Percentiles rank a stretch among this genome's conserved stretches.
phyloP scores from a whole-genome alignment of 2,329 filamentous ascomycete species.

The Didymosphaeria variabile region DNA sequence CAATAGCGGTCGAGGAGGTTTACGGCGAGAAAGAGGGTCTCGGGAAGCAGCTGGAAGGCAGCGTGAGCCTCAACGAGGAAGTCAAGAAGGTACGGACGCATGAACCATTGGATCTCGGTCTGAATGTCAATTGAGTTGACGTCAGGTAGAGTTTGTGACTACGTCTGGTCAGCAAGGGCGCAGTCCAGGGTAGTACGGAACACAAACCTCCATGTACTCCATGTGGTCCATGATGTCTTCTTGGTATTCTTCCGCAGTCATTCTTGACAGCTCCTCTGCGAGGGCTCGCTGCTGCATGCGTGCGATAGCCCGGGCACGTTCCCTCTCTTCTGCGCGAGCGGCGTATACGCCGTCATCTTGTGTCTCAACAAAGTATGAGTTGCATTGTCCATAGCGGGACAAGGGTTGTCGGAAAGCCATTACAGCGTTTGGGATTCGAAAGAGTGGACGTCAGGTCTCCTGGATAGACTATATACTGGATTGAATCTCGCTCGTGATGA shows the following conservation, averaged over 20 bases:
- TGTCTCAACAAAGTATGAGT: conserved; percentile 73
- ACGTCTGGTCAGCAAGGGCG: conserved; percentile 34
- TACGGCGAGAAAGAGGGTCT: conserved; percentile 94
- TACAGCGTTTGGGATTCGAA: conserved; percentile 50
- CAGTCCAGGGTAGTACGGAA: conserved; percentile 16
- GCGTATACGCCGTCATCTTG: conserved; percentile 63
- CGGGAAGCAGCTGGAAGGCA: conserved; percentile 90
- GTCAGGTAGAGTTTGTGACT: conserved; percentile 89
- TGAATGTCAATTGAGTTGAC: conserved; percentile 99
- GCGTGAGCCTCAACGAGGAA: conserved; percentile 97
- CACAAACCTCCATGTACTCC: conserved; percentile 86
- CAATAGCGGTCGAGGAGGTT: conserved; percentile 98
- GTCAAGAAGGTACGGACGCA: conserved; percentile 97
- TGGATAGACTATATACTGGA: conserved; percentile 52
- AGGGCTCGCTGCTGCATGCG: conserved; percentile 87
- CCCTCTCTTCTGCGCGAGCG: conserved; percentile 72
- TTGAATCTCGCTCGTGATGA: conserved; percentile 35
- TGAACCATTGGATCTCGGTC: conserved; percentile 99
- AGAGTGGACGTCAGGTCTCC: conserved; percentile 59
- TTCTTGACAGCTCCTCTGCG: conserved; percentile 84
- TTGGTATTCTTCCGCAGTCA: conserved; percentile 88
- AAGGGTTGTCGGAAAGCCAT: conserved; percentile 66
- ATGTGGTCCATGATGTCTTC: conserved; percentile 95
- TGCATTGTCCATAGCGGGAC: conserved; percentile 69
- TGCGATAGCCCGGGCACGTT: conserved; percentile 79